Base-by-base conservation (phyloP, 2,329 filamentous ascomycete species). In the Clarireedia hainanense region DNA sequence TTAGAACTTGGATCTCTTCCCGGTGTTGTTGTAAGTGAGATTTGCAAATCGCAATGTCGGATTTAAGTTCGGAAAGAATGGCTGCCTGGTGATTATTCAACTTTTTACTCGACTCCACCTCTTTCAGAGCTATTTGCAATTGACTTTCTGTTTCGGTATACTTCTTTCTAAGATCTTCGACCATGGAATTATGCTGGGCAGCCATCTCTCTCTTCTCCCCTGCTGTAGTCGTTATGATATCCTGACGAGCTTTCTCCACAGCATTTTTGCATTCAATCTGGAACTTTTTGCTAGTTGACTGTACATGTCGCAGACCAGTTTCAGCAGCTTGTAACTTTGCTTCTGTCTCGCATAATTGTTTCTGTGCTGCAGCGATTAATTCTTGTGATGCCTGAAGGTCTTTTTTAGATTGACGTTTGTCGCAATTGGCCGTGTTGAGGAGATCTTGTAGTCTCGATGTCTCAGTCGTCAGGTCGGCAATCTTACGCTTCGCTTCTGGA, bases 351-450 rank as follows among this genome's bases (percentile, higher is more conserved):
- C 49, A 47, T 24, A 54, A 45, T 23, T 60, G 47, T n/a, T 61
- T 52, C 20, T 63, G 54, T 15, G 52, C 50, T 6, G n/a, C n/a
- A 1, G 23, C 24, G 34, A 52, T 50, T 14, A 39, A 40, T 37
- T 61, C 55, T 49, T 57, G 53, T 17, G 53, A 20, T 39, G 50
- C 39, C 17, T 20, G 46, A 2, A 60, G 17, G 36, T 64, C 56
- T 36, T 63, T 56, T 34, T 61, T 57, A 23, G 51, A 37, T 36
- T 60, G 50, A 1, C 46, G 45, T 7, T 66, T 62, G n/a, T 69
- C 67, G 57, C 73, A 66, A 7, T 68, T 67, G 23, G 69, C 70
- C 14, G 60, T 58, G 30, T 69, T 59, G 1, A 67, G 55, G 14
- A 70, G 68, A 30, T 65, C 54, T 1, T 69, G 59, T 23, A 60